Evolutionary conservation across 148 eudicot genomes (phyloP), one percentile per base, ranked within the genome.

Genomic region (Diospyros lotus): DNA sequence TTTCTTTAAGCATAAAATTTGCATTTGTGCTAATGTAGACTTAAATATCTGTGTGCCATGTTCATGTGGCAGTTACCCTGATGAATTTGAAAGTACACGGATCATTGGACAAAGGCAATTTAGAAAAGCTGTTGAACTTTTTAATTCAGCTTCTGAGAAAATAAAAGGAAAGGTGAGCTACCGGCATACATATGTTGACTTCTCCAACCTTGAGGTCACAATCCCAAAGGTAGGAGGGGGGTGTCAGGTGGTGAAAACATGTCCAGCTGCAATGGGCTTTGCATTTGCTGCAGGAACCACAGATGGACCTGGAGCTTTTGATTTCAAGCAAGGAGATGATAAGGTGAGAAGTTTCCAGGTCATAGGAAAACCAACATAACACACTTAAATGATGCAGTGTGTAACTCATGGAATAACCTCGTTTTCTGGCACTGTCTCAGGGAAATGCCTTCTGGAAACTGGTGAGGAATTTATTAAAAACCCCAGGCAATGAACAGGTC

Each of bases 251-350:
- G 96, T 87, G 48, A 88, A 87, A 79, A 95, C 97, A 18, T 95
- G 98, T 74, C 97, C 97, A 40, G 98, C 98, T 68, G 94, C 98
- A 43, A 89, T 92, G 96, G 98, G 98, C 45, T 95, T 92, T 83
- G 98, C 92, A 67, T 95, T 95, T 84, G 98, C 98, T 76, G 98
- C 98, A 58, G 98, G 98, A 74, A 95, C 98, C n/a, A 95, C 98
- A 15, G 98, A 95, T 84, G 97, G 98, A 66, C 98, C 98, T 65
- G 98, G 98, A 69, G 98, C 94, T 79, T 95, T 95, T 82, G 97
- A 95, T 83, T 95, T 95, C 80, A 84, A 65, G 79, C 98, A 95
- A 87, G 98, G 96, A 72, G 98, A 95, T 82, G 88, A 87, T 81
- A 54, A 80, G 85, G 98, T 90, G 81, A 9, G 41, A 72, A 13